Evolutionary conservation across 2,329 filamentous ascomycete genomes (phyloP).

Genomic region (Balansia obtecta): DNA sequence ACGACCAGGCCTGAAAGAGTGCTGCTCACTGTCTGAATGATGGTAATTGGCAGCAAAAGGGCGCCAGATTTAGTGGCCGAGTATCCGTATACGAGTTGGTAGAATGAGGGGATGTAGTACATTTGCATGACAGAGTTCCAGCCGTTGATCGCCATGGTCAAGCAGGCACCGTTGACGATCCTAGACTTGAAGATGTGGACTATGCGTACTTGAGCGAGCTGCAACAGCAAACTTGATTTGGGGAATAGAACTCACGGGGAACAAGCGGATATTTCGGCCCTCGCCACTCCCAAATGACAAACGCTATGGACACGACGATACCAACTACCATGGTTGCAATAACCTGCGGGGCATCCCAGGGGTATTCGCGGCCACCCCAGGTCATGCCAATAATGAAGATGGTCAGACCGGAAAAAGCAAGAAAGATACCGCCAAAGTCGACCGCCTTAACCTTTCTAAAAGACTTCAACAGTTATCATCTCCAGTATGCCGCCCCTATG

Average conservation of each 20-base stretch:
- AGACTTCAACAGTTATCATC: neutral
- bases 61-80: constrained; percentile 28
- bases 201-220: constrained; percentile 3
- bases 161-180: constrained; percentile 41
- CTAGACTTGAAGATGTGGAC: constrained; percentile 40
- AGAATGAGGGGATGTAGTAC: constrained; percentile 34
- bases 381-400: constrained; percentile 38
- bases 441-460: constrained; percentile 35
- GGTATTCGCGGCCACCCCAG: constrained; percentile 47
- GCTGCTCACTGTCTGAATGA: constrained; percentile 33
- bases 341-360: constrained; percentile 42
- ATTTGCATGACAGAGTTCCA: constrained; percentile 48
- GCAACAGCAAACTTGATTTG: constrained; percentile 7
- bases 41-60: constrained; percentile 28
- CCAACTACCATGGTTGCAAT: constrained; percentile 42
- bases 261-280: constrained; percentile 35
- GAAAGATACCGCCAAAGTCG: constrained; percentile 34
- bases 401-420: constrained; percentile 32
- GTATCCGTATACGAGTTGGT: constrained; percentile 32
- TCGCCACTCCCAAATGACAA: constrained; percentile 41
- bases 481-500: neutral
- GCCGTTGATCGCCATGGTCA: constrained; percentile 46
- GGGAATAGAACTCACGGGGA: constrained; percentile 21
- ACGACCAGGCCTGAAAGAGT: constrained; percentile 40
- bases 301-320: constrained; percentile 28